phyloP scores from a whole-genome alignment of 352 stramenopile genomes.

The Pythium utonaiense region DNA sequence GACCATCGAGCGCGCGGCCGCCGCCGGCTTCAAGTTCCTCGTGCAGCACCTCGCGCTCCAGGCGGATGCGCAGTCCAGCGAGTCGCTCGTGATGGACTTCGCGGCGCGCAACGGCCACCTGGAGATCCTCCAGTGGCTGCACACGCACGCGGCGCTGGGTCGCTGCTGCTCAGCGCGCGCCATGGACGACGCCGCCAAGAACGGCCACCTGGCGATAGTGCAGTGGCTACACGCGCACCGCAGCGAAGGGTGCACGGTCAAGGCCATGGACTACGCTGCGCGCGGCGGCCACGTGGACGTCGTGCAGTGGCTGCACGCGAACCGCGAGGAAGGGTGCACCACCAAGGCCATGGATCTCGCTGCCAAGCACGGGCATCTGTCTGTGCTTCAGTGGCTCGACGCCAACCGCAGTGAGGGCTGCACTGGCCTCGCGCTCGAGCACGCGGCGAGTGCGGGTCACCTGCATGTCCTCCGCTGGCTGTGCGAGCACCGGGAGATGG shows the following conservation, averaged over 20 bases:
- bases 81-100: conserved; percentile 72
- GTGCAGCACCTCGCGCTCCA: conserved; percentile 60
- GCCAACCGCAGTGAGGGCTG: conserved; percentile 30
- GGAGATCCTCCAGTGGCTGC: conserved; percentile 72
- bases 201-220: conserved; percentile 51
- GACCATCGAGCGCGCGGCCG: conserved; percentile 62
- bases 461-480: conserved; percentile 28
- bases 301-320: conserved; percentile 53
- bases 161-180: conserved; percentile 46
- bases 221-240: conserved; percentile 70
- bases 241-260: conserved; percentile 58
- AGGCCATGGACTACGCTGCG: conserved; percentile 63
- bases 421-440: conserved; percentile 24
- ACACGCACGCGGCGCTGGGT: conserved; percentile 34
- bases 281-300: conserved; percentile 47
- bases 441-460: conserved; percentile 25
- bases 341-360: conserved; percentile 52
- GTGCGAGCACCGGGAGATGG: conserved; percentile 25
- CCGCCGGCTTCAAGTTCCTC: conserved; percentile 56
- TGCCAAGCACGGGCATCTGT: conserved; percentile 50
- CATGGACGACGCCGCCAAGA: conserved; percentile 67
- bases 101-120: conserved; percentile 60
- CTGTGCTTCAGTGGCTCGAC: conserved; percentile 41
- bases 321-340: conserved; percentile 48
- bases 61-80: conserved; percentile 13